These are phyloP conservation scores for Aspergillus cristatus DNA, from an alignment of 495 filamentous ascomycete genomes.

Conservation along the genomic window DNA sequence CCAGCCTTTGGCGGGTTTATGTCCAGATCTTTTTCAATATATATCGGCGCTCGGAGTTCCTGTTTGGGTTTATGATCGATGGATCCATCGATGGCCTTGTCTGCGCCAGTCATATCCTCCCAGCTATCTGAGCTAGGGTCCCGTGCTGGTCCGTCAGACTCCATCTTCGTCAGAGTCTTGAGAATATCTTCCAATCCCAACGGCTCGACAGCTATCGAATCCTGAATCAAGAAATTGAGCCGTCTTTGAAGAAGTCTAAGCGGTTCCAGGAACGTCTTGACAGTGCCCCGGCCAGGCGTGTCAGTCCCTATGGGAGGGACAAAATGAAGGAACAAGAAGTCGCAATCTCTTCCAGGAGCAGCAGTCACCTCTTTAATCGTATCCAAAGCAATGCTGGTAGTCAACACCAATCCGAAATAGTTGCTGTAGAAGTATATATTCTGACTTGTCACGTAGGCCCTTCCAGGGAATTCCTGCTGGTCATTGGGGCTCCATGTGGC, in stretches of 20 bases:
- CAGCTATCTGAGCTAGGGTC: slow-evolving; percentile 81
- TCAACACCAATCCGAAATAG: slow-evolving; percentile 83
- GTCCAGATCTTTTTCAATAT: slow-evolving; percentile 53
- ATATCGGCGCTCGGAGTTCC: slow-evolving; percentile 51
- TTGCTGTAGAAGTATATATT: slow-evolving; percentile 95
- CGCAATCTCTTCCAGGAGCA: slow-evolving; percentile 80
- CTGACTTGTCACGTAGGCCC: slow-evolving; percentile 77
- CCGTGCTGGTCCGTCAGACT: slow-evolving; percentile 49
- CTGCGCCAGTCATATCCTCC: slow-evolving; percentile 74
- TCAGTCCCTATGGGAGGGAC: slow-evolving; percentile 50
- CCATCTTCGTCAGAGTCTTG: slow-evolving; percentile 57
- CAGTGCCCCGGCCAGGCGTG: slow-evolving; percentile 61
- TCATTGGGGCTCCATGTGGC: slow-evolving; percentile 69
- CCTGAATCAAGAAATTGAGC: slow-evolving; percentile 73
- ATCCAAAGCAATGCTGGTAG: slow-evolving; percentile 62
- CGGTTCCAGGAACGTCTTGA: slow-evolving; percentile 90
- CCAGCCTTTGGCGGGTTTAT: slow-evolving; percentile 31
- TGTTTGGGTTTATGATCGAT: slow-evolving; percentile 29
- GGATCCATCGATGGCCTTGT: slow-evolving; percentile 19
- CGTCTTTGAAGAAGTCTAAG: slow-evolving; percentile 71
- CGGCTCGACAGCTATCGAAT: slow-evolving; percentile 56
- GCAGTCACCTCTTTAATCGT: slow-evolving; percentile 80
- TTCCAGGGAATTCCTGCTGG: slow-evolving; percentile 72
- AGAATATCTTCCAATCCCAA: slow-evolving; percentile 55
- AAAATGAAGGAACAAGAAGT: slow-evolving; percentile 85